Conservation (phyloP, 1,139 yeast species). For the Pichia sp. region DNA sequence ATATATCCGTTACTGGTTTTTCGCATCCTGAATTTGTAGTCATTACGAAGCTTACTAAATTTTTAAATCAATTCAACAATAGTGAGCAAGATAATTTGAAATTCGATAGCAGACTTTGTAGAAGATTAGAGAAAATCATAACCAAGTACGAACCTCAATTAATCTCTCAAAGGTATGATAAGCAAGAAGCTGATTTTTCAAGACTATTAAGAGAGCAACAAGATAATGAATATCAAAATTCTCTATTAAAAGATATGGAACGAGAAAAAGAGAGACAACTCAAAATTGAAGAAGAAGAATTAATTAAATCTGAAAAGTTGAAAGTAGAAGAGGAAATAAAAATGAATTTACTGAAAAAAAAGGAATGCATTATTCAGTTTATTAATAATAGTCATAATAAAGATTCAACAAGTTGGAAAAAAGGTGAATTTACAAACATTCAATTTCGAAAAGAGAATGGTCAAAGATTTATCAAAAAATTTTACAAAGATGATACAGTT, state of each 20-base stretch:
- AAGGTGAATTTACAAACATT: conserved; percentile 30
- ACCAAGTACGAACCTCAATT: conserved; percentile 48
- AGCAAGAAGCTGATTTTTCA: conserved; percentile 47
- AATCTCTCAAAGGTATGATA: conserved; percentile 44
- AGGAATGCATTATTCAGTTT: conserved; percentile 15
- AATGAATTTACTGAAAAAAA: conserved; percentile 5
- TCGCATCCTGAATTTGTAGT: conserved; percentile 50
- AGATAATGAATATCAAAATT: conserved; percentile 49
- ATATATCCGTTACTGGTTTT: conserved; percentile 45
- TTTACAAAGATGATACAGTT: conserved; percentile 43
- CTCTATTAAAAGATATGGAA: conserved; percentile 39
- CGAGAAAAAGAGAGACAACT: conserved; percentile 21
- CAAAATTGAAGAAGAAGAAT: conserved; percentile 7
- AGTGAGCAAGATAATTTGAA: background rate
- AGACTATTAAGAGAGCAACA: conserved; percentile 49
- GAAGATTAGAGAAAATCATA: conserved; percentile 34
- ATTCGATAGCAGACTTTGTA: conserved; percentile 21
- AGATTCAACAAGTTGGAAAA: conserved; percentile 26
- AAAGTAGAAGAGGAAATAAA: conserved; percentile 13
- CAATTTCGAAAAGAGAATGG: conserved; percentile 56
- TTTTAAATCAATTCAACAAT: conserved; percentile 13
- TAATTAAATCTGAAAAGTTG: conserved; percentile 8
- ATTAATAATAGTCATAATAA: conserved; percentile 15
- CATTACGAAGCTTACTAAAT: conserved; percentile 31
- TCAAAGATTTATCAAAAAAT: conserved; percentile 50